Evolutionary conservation across 495 filamentous ascomycete genomes (phyloP).

Genomic region (Copromyces sp.): DNA sequence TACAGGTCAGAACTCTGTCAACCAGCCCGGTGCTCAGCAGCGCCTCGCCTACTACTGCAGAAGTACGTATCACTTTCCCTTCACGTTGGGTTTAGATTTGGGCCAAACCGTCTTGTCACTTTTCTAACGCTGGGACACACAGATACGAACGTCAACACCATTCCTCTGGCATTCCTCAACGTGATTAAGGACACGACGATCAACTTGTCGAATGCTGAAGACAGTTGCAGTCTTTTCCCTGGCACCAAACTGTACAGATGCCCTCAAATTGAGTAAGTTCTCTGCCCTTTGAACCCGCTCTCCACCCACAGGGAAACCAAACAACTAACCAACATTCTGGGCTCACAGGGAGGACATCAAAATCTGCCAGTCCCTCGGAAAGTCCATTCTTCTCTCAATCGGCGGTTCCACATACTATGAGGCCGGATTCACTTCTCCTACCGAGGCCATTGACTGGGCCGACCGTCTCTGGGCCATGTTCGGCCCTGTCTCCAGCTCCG

Average conservation of each 20-base stretch:
- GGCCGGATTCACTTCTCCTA: slow-evolving; percentile 46
- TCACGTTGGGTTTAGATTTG: background rate
- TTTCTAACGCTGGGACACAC: background rate
- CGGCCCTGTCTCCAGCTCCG: slow-evolving; percentile 34
- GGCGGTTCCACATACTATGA: slow-evolving; percentile 55
- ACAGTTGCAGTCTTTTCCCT: slow-evolving; percentile 47
- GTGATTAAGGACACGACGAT: slow-evolving; percentile 36
- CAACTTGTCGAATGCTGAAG: slow-evolving; percentile 51
- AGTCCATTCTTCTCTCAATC: slow-evolving; percentile 58
- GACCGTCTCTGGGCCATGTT: slow-evolving; percentile 58
- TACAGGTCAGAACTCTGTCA: slow-evolving; percentile 41
- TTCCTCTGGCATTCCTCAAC: slow-evolving; percentile 53
- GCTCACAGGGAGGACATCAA: slow-evolving; percentile 43
- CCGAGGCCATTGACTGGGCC: slow-evolving; percentile 46
- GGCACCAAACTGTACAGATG: slow-evolving; percentile 49
- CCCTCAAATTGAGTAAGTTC: slow-evolving; percentile 49
- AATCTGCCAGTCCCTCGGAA: slow-evolving; percentile 52
- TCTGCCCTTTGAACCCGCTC: background rate
- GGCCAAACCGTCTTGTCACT: background rate
- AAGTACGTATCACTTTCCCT: slow-evolving; percentile 30
- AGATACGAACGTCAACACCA: slow-evolving; percentile 33
- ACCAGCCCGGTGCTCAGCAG: slow-evolving; percentile 31
- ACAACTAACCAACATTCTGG: background rate
- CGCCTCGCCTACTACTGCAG: slow-evolving; percentile 44
- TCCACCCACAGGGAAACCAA: background rate